phyloP scores from a whole-genome alignment of 148 eudicot species.

The Diospyros kaki region DNA sequence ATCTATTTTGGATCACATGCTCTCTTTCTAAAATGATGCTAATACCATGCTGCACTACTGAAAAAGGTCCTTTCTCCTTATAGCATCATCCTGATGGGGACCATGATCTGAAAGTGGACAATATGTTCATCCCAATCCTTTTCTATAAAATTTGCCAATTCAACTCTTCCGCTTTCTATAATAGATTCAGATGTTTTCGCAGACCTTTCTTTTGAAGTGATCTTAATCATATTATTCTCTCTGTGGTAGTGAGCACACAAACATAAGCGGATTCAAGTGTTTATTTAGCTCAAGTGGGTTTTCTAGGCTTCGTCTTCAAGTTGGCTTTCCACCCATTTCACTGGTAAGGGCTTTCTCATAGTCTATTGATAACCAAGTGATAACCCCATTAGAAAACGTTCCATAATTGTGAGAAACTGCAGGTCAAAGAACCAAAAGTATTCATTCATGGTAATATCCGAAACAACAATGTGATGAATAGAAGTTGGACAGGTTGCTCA shows the following conservation, averaged over 20 bases:
- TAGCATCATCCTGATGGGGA: background rate
- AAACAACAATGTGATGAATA: constrained; percentile 29
- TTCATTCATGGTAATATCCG: constrained; percentile 47
- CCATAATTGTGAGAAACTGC: constrained; percentile 14
- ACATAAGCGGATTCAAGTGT: constrained; percentile 63
- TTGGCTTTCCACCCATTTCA: constrained; percentile 58
- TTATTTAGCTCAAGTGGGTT: constrained; percentile 57
- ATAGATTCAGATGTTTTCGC: too few species aligned
- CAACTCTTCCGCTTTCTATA: background rate
- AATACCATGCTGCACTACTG: too few species aligned
- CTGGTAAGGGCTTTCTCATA: constrained; percentile 39
- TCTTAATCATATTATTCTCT: background rate
- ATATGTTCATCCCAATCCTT: background rate
- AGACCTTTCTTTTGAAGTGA: background rate
- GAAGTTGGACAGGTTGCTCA: constrained; percentile 68
- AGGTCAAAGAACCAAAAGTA: constrained; percentile 75
- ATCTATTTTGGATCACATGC: too few species aligned
- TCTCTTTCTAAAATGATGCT: too few species aligned
- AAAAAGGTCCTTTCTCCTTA: background rate
- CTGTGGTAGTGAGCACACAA: constrained; percentile 47
- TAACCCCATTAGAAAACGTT: background rate
- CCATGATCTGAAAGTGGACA: background rate
- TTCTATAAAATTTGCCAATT: background rate
- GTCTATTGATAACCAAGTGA: background rate
- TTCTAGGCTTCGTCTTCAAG: constrained; percentile 40